Base-by-base conservation (phyloP, 2,329 filamentous ascomycete species). In the Venturia carpophila region DNA sequence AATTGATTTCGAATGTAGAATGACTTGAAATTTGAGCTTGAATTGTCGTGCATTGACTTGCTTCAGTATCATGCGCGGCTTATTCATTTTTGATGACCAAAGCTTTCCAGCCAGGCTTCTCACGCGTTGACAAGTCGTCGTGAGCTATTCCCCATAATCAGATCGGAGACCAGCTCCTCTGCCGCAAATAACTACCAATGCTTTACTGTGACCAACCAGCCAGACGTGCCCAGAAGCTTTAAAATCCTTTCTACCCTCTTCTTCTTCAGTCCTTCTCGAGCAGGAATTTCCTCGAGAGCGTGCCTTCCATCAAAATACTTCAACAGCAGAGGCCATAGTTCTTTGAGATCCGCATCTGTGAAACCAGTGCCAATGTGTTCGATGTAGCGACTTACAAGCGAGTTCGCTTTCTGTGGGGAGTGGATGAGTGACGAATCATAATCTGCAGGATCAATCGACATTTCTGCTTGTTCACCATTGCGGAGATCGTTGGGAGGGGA, bases 231-330 rank as follows among this genome's bases (percentile, higher is more conserved):
- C 17, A 91, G 82, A 69, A 90, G 87, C 52, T 73, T 77, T 41
- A 85, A 75, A 66, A 84, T 70, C 68, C 78, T 75, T 76, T 79
- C 79, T 3, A 85, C 81, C 52, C 78, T 74, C 77, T 93, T 95
- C 65, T 91, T 82, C 79, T 94, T 96, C 78, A 95, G 83, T 6
- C 90, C 89, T 76, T 97, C 91, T 65, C 88, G 83, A n/a, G 94
- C 79, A 1, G 89, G 85, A 69, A 99, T 89, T 70, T 92, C 87
- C 77, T 99, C 94, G 67, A 97, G 80, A 2, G 92, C 88, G 72
- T 89, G 87, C 65, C 83, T 84, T 0, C 94, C 94, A 74, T 97
- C 92, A 70, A 97, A 91, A 75, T 97, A 94, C 74, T 89, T 91
- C 71, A 87, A 83, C 70, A 96, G 86, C 56, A 83, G 79, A 1